phyloP scores from a whole-genome alignment of 768 basidiomycete species.

The Sistotremastrum niveocremeum region DNA sequence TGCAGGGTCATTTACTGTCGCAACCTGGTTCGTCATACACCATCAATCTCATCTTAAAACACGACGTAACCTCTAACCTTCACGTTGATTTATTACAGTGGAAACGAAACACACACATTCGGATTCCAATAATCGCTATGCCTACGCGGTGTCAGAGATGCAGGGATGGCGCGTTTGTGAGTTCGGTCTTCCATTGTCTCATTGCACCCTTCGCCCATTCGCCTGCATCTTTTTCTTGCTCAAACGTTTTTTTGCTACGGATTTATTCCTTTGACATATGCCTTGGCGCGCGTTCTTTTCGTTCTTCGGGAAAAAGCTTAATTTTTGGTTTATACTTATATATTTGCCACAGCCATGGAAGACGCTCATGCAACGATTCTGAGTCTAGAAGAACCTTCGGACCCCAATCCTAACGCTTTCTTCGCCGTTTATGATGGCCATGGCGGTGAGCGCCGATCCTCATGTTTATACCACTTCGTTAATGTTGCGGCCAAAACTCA shows the following conservation, averaged over 20 bases:
- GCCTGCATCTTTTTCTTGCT: neutral
- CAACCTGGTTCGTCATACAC: no score
- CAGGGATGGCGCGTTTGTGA: conserved; percentile 98
- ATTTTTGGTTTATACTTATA: conserved; percentile 1
- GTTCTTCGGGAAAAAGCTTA: neutral
- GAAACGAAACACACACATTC: conserved; percentile 52
- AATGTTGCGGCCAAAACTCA: conserved; percentile 16
- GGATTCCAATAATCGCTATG: conserved; percentile 55
- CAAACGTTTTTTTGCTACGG: neutral
- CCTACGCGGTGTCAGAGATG: conserved; percentile 86
- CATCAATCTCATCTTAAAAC: no score
- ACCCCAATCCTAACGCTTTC: conserved; percentile 43
- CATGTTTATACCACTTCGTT: conserved; percentile 1
- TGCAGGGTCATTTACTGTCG: no score
- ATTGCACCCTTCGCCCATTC: neutral
- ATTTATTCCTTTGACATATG: neutral
- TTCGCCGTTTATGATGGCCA: conserved; percentile 99
- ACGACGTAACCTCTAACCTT: no score
- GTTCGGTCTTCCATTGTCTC: conserved; percentile 21
- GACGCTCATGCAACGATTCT: conserved; percentile 78
- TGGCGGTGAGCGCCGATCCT: conserved; percentile 49
- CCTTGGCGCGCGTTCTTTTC: conserved; percentile 1
- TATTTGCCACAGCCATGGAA: conserved; percentile 70
- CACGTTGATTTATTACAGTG: no score
- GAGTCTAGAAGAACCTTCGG: conserved; percentile 33